phyloP scores from a whole-genome alignment of 202 grass and related monocot genomes.

The Hordeum pubiflorum region DNA sequence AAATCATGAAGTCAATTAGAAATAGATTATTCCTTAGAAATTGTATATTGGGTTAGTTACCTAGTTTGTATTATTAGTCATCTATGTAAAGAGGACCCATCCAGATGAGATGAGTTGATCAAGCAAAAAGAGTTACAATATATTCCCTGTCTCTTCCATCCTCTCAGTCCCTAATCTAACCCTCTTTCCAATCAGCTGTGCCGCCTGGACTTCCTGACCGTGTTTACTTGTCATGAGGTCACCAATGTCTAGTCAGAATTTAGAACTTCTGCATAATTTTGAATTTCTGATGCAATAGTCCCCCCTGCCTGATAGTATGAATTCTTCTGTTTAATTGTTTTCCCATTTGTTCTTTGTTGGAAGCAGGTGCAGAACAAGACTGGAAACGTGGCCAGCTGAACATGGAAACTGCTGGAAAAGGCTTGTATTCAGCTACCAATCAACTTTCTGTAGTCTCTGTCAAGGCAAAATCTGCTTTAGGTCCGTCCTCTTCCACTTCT shows the following conservation, averaged over 20 bases:
- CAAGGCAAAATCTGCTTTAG: slow-evolving; percentile 75
- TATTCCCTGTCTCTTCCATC: background rate
- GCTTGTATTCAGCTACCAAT: slow-evolving; percentile 68
- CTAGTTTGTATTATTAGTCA: background rate
- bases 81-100: background rate
- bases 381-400: slow-evolving; percentile 72
- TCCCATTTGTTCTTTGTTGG: slow-evolving; percentile 26
- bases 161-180: background rate
- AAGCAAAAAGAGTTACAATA: background rate
- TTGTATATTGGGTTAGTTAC: background rate
- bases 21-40: background rate
- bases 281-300: slow-evolving; percentile 4
- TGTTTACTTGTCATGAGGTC: background rate
- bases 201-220: background rate
- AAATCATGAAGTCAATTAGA: background rate
- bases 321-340: slow-evolving; percentile 21
- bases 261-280: background rate
- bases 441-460: slow-evolving; percentile 63
- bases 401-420: slow-evolving; percentile 77
- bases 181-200: background rate
- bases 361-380: slow-evolving; percentile 87
- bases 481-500: slow-evolving; percentile 34
- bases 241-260: background rate
- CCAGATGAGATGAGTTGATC: background rate
- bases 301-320: background rate